Base-by-base conservation (phyloP, 2,329 filamentous ascomycete genomes). In the Colletotrichum endophyticum region DNA sequence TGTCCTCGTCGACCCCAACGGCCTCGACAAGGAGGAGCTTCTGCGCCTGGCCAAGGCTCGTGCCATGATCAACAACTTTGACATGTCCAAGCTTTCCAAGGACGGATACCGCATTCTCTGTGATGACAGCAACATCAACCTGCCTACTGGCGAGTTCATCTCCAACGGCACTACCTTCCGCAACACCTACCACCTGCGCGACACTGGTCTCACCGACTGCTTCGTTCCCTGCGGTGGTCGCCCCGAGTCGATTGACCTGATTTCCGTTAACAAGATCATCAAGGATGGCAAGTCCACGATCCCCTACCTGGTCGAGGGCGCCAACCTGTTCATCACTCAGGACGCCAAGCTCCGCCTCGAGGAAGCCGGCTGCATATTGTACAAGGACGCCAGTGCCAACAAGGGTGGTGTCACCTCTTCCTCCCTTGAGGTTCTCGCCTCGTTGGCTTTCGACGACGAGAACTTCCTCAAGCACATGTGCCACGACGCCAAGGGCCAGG, bases 361-460 rank as follows among this genome's bases (percentile, higher is more conserved):
- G 87, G 94, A 95, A 81, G 96, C 96, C n/a, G 97, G 97, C 76
- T 98, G 95, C 83, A 92, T 99, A 81, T 87, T 99, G 56, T 98
- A 96, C 93, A 99, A 99, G 88, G 97, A 99, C 85, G 97, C 97
- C 7, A 98, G 95, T 49, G 96, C 96, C 73, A 99, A 99, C 91
- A 99, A 99, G 90, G 97, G 97, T 79, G 97, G 97, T 84, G 97
- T 99, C 62, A 99, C 97, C 1, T 98, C 96, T 1, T 99, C 97
- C 0, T 99, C 97, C 1, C 93, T 99, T 36, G 97, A 99, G 83
- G 97, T 99, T 8, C 92, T 99, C 28, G 97, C 97, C 9, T 97
- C 96, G 16, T 90, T 99, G 73, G 97, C 96, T 56, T 99, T 99
- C 83, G 95, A 99, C 81, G 97, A 99, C 79, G 88, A 92, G 73